These are phyloP conservation scores for Rhizoctonia solani DNA, from an alignment of 1,284 basidiomycete species.

Conservation along the genomic window DNA sequence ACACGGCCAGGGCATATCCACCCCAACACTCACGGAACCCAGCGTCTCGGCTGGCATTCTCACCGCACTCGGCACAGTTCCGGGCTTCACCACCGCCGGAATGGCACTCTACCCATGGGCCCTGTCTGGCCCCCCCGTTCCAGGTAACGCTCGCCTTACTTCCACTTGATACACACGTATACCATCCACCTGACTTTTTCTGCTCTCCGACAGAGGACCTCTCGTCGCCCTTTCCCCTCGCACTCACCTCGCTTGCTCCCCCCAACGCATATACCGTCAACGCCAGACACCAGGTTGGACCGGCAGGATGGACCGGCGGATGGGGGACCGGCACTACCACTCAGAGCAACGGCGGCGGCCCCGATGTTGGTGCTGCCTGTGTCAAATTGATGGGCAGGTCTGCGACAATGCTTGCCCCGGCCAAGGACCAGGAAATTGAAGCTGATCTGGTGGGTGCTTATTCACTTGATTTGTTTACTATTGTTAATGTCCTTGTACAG, in stretches of 20 bases:
- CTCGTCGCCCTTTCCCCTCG: conserved; percentile 76
- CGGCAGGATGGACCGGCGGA: conserved; percentile 32
- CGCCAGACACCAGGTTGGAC: conserved; percentile 30
- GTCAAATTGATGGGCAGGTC: conserved; percentile 29
- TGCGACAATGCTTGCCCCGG: conserved; percentile 29
- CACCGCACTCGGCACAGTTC: conserved; percentile 40
- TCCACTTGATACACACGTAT: no score
- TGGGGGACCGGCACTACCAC: conserved; percentile 32
- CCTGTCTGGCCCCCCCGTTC: conserved; percentile 29
- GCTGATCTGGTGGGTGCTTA: conserved; percentile 8
- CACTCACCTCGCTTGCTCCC: conserved; percentile 59
- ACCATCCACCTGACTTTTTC: no score
- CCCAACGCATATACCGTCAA: conserved; percentile 33
- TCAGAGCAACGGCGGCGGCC: conserved; percentile 32
- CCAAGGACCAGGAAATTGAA: conserved; percentile 30
- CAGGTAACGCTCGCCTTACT: conserved; percentile 9
- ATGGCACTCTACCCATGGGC: conserved; percentile 25
- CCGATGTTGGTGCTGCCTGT: conserved; percentile 23
- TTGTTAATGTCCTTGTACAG: not conserved
- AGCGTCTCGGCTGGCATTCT: conserved; percentile 44
- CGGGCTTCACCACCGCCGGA: conserved; percentile 22
- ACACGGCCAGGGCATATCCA: conserved; percentile 64
- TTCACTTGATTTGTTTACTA: not conserved
- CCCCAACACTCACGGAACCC: conserved; percentile 45
- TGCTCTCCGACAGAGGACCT: conserved; percentile 60